Conservation (phyloP, 768 basidiomycete genomes). For the Hygrocybe punicea region DNA sequence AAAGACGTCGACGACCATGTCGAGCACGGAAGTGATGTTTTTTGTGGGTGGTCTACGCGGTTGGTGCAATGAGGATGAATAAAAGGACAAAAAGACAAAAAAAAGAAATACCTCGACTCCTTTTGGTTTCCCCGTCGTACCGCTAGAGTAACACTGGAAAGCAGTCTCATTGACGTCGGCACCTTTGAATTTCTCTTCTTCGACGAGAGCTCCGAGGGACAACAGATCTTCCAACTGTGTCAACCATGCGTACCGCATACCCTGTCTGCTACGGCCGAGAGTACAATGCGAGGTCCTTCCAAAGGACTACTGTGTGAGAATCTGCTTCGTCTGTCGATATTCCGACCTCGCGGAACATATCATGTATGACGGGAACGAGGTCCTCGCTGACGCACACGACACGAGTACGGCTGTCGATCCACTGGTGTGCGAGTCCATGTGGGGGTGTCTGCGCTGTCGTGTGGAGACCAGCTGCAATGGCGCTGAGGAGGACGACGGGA, state of each 20-base stretch:
- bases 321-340: conserved; percentile 46
- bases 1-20: conserved; percentile 48
- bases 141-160: conserved; percentile 54
- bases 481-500: conserved; percentile 48
- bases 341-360: conserved; percentile 54
- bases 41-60: conserved; percentile 55
- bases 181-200: conserved; percentile 57
- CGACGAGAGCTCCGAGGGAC: conserved; percentile 42
- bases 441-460: conserved; percentile 71
- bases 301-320: conserved; percentile 55
- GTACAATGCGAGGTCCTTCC: conserved; percentile 40
- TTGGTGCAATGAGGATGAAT: neutral
- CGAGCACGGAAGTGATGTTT: conserved; percentile 62
- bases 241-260: conserved; percentile 19
- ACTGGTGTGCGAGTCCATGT: conserved; percentile 68
- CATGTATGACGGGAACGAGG: conserved; percentile 50
- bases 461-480: conserved; percentile 63
- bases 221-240: conserved; percentile 48
- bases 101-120: conserved; percentile 47
- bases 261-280: conserved; percentile 14
- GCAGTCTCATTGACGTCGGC: conserved; percentile 53
- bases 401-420: conserved; percentile 60
- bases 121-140: conserved; percentile 63
- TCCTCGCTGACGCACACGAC: conserved; percentile 65
- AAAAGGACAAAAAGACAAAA: neutral